phyloP scores from a whole-genome alignment of 176 grass and related monocot genomes.

The Chloris gayana region DNA sequence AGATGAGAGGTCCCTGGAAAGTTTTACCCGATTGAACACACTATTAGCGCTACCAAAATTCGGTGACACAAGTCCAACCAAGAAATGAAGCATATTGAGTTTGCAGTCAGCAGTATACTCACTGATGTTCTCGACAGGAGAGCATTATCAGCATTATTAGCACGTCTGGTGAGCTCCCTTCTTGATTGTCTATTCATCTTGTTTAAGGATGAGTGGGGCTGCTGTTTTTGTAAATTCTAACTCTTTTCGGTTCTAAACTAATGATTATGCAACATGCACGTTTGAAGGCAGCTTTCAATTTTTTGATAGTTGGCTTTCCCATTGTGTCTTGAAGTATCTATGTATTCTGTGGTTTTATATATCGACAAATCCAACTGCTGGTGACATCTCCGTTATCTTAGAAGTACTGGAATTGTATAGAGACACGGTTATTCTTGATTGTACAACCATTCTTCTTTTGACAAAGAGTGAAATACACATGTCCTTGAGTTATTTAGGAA shows the following conservation, averaged over 20 bases:
- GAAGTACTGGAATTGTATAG: neutral
- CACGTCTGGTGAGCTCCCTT: constrained; percentile 1
- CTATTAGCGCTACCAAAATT: constrained; percentile 57
- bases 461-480: no score
- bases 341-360: neutral
- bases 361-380: constrained; percentile 9
- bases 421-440: neutral
- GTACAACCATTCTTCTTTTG: no score
- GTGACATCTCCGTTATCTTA: neutral
- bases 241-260: constrained; percentile 25
- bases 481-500: no score
- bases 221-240: constrained; percentile 51
- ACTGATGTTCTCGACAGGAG: constrained; percentile 23
- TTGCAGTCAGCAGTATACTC: constrained; percentile 1
- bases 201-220: constrained; percentile 39
- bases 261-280: neutral
- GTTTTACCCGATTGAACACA: constrained; percentile 59
- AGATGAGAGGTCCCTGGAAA: constrained; percentile 49
- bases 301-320: constrained; percentile 22
- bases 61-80: constrained; percentile 25
- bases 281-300: constrained; percentile 17
- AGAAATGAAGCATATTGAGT: constrained; percentile 40
- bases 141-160: constrained; percentile 45
- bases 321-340: constrained; percentile 25
- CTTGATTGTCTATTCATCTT: constrained; percentile 11